Base-by-base conservation (phyloP, 345 rosid genomes). In the Rhodamnia rubescens region DNA sequence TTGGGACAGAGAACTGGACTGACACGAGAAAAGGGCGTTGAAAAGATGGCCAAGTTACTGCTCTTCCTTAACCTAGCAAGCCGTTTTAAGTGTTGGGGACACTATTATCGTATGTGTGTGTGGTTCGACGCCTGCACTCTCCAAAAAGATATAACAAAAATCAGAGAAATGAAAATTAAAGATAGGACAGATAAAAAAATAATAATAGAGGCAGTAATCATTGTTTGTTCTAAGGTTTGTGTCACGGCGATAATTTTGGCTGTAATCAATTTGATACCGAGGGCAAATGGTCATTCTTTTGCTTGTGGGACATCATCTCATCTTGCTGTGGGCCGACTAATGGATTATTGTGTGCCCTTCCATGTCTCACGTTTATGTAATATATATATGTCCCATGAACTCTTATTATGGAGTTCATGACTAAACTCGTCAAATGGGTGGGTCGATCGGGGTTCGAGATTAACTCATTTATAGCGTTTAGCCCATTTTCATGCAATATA, bases 141-240 rank as follows among this genome's bases (percentile, higher is more conserved):
- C 3, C 12, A 49, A 49, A 49, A 2, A 49, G 2, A 12, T 2
- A 49, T 3, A 49, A 9, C 12, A 49, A 49, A 49, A 49, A 9
- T 9, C 0, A 49, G 0, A 49, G 2, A 9, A 12, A 2, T 0
- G 51, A 49, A 2, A 10, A 10, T 49, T 49, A 49, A 2, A 49
- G 51, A 49, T 49, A 10, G 12, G 12, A 49, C 51, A 49, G 51
- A 49, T 9, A 49, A 49, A 49, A 10, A 10, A 10, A 49, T 2
- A 2, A 49, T 1, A 9, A 8, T 4, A 32, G 12, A 18, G 75
- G 44, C 24, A 9, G 78, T 32, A 32, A 69, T 69, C 47, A 69
- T 18, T 2, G 47, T 0, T 69, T 6, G 21, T 69, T 32, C 78
- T 40, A 69, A 69, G 47, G 78, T 16, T 20, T 20, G 24, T 2